A percentile compares a stretch with the other conserved stretches of the same genome.
phyloP scores from a whole-genome alignment of 1,284 basidiomycete genomes.

The Austroboletus niveus region DNA sequence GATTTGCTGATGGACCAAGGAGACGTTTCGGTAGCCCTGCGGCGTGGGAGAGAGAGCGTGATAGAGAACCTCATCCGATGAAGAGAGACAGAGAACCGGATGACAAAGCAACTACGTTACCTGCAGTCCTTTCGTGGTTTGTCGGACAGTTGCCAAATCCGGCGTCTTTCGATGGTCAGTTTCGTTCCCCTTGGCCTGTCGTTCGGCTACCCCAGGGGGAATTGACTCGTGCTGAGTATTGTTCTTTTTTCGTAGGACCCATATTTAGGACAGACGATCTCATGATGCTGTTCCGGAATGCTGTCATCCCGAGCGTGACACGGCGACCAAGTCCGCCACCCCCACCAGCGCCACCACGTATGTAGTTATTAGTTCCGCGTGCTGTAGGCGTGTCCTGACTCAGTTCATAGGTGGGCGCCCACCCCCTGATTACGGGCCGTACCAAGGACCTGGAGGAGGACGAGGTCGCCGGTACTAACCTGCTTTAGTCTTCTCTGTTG shows the following conservation, averaged over 20 bases:
- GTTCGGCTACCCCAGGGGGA: conserved; percentile 5
- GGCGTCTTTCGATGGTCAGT: conserved; percentile 77
- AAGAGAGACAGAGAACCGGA: conserved; percentile 47
- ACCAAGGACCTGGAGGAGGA: conserved; percentile 54
- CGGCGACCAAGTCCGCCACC: conserved; percentile 49
- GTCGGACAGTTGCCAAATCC: conserved; percentile 74
- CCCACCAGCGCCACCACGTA: conserved; percentile 39
- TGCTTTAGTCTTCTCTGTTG: neutral
- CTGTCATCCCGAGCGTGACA: conserved; percentile 65
- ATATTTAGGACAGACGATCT: conserved; percentile 86
- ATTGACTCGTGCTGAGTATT: conserved; percentile 14
- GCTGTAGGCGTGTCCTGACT: conserved; percentile 15
- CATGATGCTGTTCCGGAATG: conserved; percentile 74
- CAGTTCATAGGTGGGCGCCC: conserved; percentile 47
- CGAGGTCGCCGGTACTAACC: conserved; percentile 36
- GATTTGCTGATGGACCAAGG: conserved; percentile 45
- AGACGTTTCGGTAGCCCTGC: conserved; percentile 45
- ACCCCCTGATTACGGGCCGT: conserved; percentile 69
- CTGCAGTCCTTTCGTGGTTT: conserved; percentile 78
- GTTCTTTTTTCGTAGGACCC: conserved; percentile 55
- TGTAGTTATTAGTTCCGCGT: conserved; percentile 2
- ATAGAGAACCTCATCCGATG: conserved; percentile 40
- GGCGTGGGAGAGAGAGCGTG: conserved; percentile 49
- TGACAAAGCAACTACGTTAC: conserved; percentile 55
- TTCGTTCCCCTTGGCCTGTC: neutral